Evolutionary conservation across 176 grass and related monocot genomes (phyloP), one percentile per base, ranked within the genome.

Genomic region (Tillandsia leiboldiana): DNA sequence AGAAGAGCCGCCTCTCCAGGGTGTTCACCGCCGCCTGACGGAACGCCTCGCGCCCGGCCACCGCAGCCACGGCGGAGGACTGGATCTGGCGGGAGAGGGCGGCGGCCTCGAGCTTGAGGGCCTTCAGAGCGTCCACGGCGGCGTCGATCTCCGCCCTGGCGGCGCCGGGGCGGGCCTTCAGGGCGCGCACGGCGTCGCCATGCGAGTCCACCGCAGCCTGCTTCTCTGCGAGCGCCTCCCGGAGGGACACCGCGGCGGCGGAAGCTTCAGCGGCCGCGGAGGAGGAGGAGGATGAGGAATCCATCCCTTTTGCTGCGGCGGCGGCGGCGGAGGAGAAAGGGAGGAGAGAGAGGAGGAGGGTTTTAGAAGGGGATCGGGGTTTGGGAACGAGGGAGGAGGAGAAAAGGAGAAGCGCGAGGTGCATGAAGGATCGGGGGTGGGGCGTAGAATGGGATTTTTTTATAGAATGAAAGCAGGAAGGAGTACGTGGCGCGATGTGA

Each of bases 1-100:
- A 96, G 77, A 96, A 96, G 64, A 96, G 80, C 28, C 85, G 64
- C 65, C 91, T 76, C 85, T 96, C 91, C 49, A 96, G 82, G 48
- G 91, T 96, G 78, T 96, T 96, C 64, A 58, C 75, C 52, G 91
- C 88, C 62, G 84, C 77, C 67, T 87, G 77, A 33, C 91, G 77
- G 74, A 91, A 72, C 56, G 91, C 87, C 73, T 96, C 91, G 65
- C 87, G 83, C 67, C 66, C 81, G 49, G 73, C 75, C 63, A 74
- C 18, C 14, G 56, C 71, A n/a, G 76, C 66, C 26, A 7, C 74
- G 64, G 65, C 26, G 12, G 63, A 48, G 56, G 56, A 61, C 56
- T 61, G 56, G 56, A 61, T 61, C 56, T 61, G 14, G 4, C n/a
- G 56, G 8, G 56, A 15, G 15, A 61, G 15, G 56, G 11, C 17